phyloP scores from a whole-genome alignment of 177 flowering plant species.

The Viscum album region DNA sequence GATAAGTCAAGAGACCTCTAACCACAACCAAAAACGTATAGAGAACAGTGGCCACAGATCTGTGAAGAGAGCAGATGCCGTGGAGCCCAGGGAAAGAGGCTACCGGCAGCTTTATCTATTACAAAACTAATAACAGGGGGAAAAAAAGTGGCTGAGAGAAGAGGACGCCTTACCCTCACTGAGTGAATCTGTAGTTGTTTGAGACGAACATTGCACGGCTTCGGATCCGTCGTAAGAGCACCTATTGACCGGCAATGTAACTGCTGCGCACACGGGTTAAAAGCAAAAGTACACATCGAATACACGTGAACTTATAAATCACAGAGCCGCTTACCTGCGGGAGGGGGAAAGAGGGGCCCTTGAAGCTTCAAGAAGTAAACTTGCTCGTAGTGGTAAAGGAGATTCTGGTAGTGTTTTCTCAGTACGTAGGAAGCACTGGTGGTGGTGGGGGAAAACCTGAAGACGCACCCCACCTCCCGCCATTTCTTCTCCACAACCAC shows the following conservation, averaged over 20 bases:
- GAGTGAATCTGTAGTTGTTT: conserved; percentile 7
- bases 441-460: conserved; percentile 63
- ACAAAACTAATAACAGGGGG: too few relatives aligned
- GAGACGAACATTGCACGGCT: conserved; percentile 20
- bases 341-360: conserved; percentile 29
- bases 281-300: neutral
- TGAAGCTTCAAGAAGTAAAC: conserved; percentile 47
- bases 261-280: conserved; percentile 10
- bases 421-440: conserved; percentile 82
- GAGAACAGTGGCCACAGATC: neutral
- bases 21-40: too few relatives aligned
- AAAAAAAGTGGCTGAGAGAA: neutral
- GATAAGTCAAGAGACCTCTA: neutral
- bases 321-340: conserved; percentile 27
- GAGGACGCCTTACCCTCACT: conserved; percentile 14
- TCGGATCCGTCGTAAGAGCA: conserved; percentile 17
- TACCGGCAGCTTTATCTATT: too few relatives aligned
- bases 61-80: neutral
- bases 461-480: conserved; percentile 66
- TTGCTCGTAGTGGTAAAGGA: conserved; percentile 68
- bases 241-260: conserved; percentile 12
- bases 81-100: neutral
- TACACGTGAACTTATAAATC: neutral
- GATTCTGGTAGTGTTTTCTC: conserved; percentile 51
- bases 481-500: conserved; percentile 80